Percentiles rank a stretch among this genome's conserved stretches.
Evolutionary conservation across 2,329 filamentous ascomycete genomes (phyloP).

Genomic region (Trichoderma brevicompactum): DNA sequence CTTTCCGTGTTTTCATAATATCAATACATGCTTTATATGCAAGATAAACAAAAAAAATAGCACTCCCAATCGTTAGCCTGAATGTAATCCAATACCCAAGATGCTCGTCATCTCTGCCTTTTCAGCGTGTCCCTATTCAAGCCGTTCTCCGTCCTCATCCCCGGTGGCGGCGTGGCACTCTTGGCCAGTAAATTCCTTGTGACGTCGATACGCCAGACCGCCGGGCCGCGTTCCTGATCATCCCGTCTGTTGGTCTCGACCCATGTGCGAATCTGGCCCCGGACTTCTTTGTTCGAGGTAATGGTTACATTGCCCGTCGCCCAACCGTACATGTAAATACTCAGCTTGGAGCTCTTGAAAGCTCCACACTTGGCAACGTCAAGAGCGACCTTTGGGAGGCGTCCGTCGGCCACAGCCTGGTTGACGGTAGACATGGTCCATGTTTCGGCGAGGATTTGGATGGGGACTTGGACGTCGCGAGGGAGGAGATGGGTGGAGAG

Average conservation of each 20-base stretch:
- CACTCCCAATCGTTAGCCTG: background rate
- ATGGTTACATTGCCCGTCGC: slow-evolving; percentile 41
- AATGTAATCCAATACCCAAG: background rate
- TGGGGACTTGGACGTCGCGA: slow-evolving; percentile 41
- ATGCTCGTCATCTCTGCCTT: background rate
- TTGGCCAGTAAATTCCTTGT: slow-evolving; percentile 45
- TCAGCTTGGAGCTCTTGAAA: slow-evolving; percentile 46
- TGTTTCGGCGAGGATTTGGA: slow-evolving; percentile 39
- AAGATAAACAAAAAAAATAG: background rate
- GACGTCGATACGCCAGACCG: slow-evolving; percentile 42
- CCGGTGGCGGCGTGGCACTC: slow-evolving; percentile 35
- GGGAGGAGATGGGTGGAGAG: slow-evolving; percentile 44
- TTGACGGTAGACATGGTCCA: slow-evolving; percentile 39
- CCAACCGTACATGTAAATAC: slow-evolving; percentile 49
- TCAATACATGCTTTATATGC: background rate
- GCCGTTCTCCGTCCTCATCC: background rate
- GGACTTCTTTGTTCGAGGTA: slow-evolving; percentile 49
- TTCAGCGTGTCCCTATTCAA: background rate
- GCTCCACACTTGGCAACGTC: slow-evolving; percentile 41
- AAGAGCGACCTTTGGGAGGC: slow-evolving; percentile 42
- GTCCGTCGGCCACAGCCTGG: slow-evolving; percentile 34
- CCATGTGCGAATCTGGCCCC: slow-evolving; percentile 43
- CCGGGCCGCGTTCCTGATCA: slow-evolving; percentile 41
- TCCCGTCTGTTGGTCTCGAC: slow-evolving; percentile 39
- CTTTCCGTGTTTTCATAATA: background rate